Percentiles rank a stretch among this genome's conserved stretches.
Conservation (phyloP, 164 flowering plant genomes). For the Kalanchoe fedtschenkoi region DNA sequence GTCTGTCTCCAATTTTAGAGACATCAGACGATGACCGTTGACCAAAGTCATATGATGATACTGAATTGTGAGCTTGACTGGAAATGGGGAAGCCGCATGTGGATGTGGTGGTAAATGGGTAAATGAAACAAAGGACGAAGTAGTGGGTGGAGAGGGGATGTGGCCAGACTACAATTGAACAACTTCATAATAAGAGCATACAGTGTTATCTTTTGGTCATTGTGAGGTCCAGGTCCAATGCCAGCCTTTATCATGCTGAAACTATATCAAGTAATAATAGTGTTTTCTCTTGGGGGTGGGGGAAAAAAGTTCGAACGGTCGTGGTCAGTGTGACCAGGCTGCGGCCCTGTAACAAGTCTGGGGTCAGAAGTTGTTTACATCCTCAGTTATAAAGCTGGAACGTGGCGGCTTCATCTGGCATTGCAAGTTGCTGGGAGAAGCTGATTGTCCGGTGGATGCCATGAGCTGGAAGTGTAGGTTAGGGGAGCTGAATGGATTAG, state of each 20-base stretch:
- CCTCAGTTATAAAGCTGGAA: background rate
- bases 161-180: background rate
- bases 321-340: background rate
- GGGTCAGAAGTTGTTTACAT: background rate
- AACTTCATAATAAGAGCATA: background rate
- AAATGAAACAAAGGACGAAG: background rate
- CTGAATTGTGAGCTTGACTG: too few species aligned
- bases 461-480: background rate
- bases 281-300: too few species aligned
- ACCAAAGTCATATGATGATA: too few species aligned
- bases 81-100: background rate
- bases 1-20: too few species aligned
- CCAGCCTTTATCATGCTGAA: too few species aligned
- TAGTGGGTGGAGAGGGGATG: too few species aligned
- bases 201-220: background rate
- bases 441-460: background rate
- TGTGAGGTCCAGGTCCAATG: too few species aligned
- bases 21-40: too few species aligned
- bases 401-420: constrained; percentile 1
- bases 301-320: background rate
- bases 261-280: background rate
- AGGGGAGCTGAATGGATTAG: background rate
- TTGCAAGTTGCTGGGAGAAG: background rate
- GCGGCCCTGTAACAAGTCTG: background rate
- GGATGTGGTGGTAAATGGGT: background rate